Conservation (phyloP, 768 basidiomycete species). For the Crepidotus variabilis region DNA sequence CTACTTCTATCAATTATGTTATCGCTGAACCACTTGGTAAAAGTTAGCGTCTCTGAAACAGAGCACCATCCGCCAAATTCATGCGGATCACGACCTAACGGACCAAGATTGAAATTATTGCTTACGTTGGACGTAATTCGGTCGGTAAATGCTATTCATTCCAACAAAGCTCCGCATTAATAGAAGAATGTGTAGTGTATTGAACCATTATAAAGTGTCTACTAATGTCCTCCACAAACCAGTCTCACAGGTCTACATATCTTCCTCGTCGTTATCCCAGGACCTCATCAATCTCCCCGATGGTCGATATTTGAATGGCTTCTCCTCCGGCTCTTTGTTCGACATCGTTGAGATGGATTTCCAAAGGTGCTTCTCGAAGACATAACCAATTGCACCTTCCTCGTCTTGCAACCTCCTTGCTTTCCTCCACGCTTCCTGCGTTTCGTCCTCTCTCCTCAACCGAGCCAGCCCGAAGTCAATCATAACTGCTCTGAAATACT, state of each 20-base stretch:
- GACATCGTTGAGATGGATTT: not conserved
- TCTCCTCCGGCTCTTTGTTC: not conserved
- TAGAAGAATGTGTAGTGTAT: too few relatives aligned
- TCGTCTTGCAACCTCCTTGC: slow-evolving; percentile 10
- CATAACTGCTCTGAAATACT: slow-evolving; percentile 11
- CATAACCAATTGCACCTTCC: slow-evolving; percentile 15
- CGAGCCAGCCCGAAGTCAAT: slow-evolving; percentile 15
- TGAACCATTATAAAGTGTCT: too few relatives aligned
- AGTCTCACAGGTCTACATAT: not conserved
- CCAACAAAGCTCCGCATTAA: too few relatives aligned
- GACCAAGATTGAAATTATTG: slow-evolving; percentile 42
- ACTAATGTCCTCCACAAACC: too few relatives aligned
- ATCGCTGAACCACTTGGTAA: slow-evolving; percentile 6
- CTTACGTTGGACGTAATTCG: too few relatives aligned
- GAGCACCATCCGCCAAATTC: slow-evolving; percentile 70
- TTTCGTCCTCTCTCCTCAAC: slow-evolving; percentile 10
- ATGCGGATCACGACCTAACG: slow-evolving; percentile 64
- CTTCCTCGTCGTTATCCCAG: slow-evolving; percentile 10
- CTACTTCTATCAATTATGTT: not conserved
- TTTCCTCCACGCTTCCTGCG: slow-evolving; percentile 11
- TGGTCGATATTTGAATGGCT: slow-evolving; percentile 9
- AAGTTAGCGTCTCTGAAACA: slow-evolving; percentile 72
- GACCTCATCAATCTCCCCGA: slow-evolving; percentile 7
- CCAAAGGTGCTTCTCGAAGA: slow-evolving; percentile 8
- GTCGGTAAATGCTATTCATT: too few relatives aligned